phyloP scores from a whole-genome alignment of 108 stramenopile genomes.

The Cyclotella sp. region DNA sequence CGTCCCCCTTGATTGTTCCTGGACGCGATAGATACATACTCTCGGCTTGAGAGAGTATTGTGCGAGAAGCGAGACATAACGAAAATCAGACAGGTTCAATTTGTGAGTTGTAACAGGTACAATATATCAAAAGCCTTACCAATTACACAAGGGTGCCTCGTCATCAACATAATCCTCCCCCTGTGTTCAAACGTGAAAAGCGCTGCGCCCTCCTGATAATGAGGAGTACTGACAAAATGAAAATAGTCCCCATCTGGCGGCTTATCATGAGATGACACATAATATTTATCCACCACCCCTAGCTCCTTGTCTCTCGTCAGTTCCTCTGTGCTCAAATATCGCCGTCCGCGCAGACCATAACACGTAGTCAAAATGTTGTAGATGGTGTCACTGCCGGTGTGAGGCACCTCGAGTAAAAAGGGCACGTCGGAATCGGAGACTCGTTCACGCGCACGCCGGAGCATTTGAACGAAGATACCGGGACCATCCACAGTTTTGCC shows the following conservation, averaged over 20 bases:
- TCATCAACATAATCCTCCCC: constrained; percentile 38
- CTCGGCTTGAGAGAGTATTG: background rate
- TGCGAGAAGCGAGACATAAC: background rate
- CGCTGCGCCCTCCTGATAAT: constrained; percentile 42
- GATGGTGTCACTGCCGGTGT: constrained; percentile 26
- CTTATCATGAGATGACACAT: constrained; percentile 22
- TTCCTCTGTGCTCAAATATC: constrained; percentile 12
- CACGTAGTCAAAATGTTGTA: constrained; percentile 43
- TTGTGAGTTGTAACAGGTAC: background rate
- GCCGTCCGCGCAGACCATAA: constrained; percentile 29
- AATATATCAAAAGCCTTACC: background rate
- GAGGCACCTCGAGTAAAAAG: constrained; percentile 30
- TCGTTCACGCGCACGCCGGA: constrained; percentile 37
- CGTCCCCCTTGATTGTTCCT: constrained; percentile 15
- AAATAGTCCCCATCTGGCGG: constrained; percentile 13
- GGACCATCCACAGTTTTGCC: constrained; percentile 3
- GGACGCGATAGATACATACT: constrained; percentile 20
- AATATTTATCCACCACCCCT: constrained; percentile 19
- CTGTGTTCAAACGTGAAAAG: constrained; percentile 32
- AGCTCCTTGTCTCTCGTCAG: constrained; percentile 7
- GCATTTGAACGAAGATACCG: constrained; percentile 22
- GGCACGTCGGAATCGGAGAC: constrained; percentile 37
- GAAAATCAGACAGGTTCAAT: background rate
- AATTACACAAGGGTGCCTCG: constrained; percentile 35
- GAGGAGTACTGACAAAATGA: constrained; percentile 41